Base-by-base conservation (phyloP, 805 yeast species). In the Nakazawaea anatomiae region DNA sequence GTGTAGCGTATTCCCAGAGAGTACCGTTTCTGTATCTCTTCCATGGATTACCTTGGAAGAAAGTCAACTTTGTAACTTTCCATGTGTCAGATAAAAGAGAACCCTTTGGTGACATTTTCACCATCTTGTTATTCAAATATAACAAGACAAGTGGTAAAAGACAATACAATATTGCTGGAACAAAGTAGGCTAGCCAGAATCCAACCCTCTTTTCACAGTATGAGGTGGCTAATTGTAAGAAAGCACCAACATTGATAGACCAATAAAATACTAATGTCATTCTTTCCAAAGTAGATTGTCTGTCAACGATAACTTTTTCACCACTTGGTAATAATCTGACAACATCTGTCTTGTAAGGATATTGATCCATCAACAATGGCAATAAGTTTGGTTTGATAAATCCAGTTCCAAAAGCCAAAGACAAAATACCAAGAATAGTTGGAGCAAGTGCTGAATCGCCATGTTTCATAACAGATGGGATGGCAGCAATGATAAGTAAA, bases 321-420 rank as follows among this genome's bases (percentile, higher is more conserved):
- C 96, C 96, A 30, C 72, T 62, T 56, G 77, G 75, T 52, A 76
- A 69, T 4, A 76, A 78, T 63, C 74, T 76, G 50, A 87, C 79
- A 47, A 76, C 79, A 55, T 82, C 85, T 57, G 76, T 74, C 52
- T 77, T 71, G 62, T 80, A 77, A 43, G 84, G 82, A 62, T 78
- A 82, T 67, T 84, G 89, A 60, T 84, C 88, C 66, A 74, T 65
- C 48, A 74, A 61, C 46, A 75, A 64, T 6, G 80, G 79, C 53
- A 74, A 67, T 52, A 78, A 70, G 57, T 77, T 78, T 51, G 82
- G 79, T 58, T 78, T 78, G 57, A 78, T 76, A 50, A 75, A 70
- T 56, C 83, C 82, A 38, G 82, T 75, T 55, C 82, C 80, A 29
- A 61, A 48, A 44, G 75, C 69, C 57, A 73, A 64, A 10, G 70